Percentiles rank a stretch among this genome's conserved stretches.
phyloP scores from a whole-genome alignment of 176 grass and related monocot species.

The Elaeis guineensis region DNA sequence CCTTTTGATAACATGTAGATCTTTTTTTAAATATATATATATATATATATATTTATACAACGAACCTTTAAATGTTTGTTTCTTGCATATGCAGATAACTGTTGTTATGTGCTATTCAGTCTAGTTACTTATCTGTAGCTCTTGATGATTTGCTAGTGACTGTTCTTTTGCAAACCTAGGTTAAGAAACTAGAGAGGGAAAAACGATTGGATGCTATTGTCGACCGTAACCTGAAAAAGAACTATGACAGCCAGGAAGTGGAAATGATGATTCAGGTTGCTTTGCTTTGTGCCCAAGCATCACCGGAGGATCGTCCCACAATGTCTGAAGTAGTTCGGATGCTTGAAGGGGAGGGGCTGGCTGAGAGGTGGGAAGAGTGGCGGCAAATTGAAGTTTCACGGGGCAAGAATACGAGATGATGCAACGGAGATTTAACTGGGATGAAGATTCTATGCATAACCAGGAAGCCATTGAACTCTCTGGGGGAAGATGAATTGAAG shows the following conservation, averaged over 20 bases:
- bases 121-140: too few species aligned
- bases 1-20: too few species aligned
- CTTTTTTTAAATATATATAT: too few species aligned
- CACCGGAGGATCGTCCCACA: constrained; percentile 74
- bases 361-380: constrained; percentile 95
- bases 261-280: constrained; percentile 94
- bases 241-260: constrained; percentile 54
- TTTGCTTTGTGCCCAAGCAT: constrained; percentile 79
- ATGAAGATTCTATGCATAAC: constrained; percentile 83
- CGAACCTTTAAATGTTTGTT: too few species aligned
- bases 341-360: constrained; percentile 88
- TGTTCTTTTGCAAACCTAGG: constrained; percentile 26
- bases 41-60: too few species aligned
- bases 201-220: constrained; percentile 48
- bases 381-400: constrained; percentile 82
- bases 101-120: too few species aligned
- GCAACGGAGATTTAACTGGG: constrained; percentile 76
- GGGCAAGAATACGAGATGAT: constrained; percentile 66
- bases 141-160: too few species aligned
- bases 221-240: constrained; percentile 54
- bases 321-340: constrained; percentile 97
- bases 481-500: constrained; percentile 37
- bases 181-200: constrained; percentile 92
- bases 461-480: constrained; percentile 72
- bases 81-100: too few species aligned